These are phyloP conservation scores for Trichodelitschia bisporula DNA, from an alignment of 495 filamentous ascomycete species.

Conservation along the genomic window DNA sequence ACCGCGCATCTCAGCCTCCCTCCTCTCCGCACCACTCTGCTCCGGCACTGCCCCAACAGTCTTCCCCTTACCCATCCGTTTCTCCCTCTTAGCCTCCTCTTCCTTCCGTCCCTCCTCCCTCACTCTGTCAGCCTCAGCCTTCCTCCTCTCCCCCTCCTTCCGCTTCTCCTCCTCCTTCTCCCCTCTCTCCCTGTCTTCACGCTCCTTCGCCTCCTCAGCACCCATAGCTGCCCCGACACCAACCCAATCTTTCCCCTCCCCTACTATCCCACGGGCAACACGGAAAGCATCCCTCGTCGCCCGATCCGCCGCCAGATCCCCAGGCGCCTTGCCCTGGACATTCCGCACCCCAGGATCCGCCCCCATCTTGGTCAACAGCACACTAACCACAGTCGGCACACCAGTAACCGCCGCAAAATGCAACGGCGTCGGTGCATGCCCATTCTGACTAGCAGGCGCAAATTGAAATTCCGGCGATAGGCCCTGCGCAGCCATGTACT, in stretches of 20 bases:
- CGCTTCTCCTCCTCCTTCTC: conserved; percentile 32
- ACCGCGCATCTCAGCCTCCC: conserved; percentile 60
- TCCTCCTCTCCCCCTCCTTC: conserved; percentile 20
- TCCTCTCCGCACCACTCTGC: conserved; percentile 33
- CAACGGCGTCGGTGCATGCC: conserved; percentile 66
- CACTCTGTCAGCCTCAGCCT: too few species aligned
- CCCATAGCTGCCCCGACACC: conserved; percentile 52
- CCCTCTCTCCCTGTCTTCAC: conserved; percentile 27
- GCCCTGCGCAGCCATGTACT: conserved; percentile 52
- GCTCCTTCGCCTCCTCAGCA: conserved; percentile 33
- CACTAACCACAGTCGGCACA: conserved; percentile 42
- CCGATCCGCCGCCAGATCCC: conserved; percentile 70
- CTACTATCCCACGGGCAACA: conserved; percentile 57
- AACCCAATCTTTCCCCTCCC: conserved; percentile 49
- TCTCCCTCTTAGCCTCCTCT: conserved; percentile 24
- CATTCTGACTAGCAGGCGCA: conserved; percentile 40
- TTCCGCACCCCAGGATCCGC: conserved; percentile 52
- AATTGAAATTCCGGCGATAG: conserved; percentile 49
- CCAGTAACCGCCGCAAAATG: conserved; percentile 68
- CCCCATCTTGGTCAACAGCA: conserved; percentile 48
- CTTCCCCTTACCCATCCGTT: conserved; percentile 19
- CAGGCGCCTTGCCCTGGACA: conserved; percentile 44
- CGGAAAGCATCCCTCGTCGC: conserved; percentile 80
- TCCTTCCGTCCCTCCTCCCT: conserved; percentile 19
- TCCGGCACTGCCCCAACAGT: conserved; percentile 31